Base-by-base conservation (phyloP, 768 basidiomycete species). In the Boletus vermiculosoides region DNA sequence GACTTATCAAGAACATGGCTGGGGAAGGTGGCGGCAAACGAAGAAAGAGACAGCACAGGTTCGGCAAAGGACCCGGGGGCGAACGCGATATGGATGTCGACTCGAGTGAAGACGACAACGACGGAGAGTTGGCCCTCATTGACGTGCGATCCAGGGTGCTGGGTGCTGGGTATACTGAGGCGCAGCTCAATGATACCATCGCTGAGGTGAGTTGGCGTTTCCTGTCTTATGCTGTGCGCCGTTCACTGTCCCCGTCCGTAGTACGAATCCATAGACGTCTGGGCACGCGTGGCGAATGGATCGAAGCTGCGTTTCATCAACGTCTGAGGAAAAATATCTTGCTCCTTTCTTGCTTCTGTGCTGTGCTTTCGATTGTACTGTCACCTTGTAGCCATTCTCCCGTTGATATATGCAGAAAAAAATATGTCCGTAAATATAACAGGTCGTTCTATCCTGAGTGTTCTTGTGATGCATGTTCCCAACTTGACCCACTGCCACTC, bases 1-100 rank as follows among this genome's bases (percentile, higher is more conserved):
- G 94, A 34, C 79, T 98, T 61, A 89, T 99, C 77, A 94, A 92
- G 73, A 83, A 85, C 30, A 94, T 98, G 92, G 81, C 81, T 64
- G 75, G 71, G 49, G 66, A 75, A 64, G 67, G 72, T 44, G 74
- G 77, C 0, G 68, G 73, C 41, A 76, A 74, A 53, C 68, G 69
- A 44, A 73, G 73, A 44, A 73, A 77, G 65, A 77, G 76, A 54
- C 71, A 76, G 58, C 82, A 80, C 69, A 78, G 82, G 56, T 64
- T 91, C 10, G 89, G 89, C 20, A 84, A 72, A 63, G 89, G 89
- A 1, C 85, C 87, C n/a, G 81, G 77, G 18, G 76, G 88, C 45
- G 83, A 89, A 68, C 82, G 86, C 13, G 85, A 86, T 61, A 82
- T 83, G 80, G 83, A 86, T 60, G 74, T 83, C 22, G 89, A 87